phyloP scores from a whole-genome alignment of 2,329 filamentous ascomycete genomes.

The Reticulascus tulasneorum region DNA sequence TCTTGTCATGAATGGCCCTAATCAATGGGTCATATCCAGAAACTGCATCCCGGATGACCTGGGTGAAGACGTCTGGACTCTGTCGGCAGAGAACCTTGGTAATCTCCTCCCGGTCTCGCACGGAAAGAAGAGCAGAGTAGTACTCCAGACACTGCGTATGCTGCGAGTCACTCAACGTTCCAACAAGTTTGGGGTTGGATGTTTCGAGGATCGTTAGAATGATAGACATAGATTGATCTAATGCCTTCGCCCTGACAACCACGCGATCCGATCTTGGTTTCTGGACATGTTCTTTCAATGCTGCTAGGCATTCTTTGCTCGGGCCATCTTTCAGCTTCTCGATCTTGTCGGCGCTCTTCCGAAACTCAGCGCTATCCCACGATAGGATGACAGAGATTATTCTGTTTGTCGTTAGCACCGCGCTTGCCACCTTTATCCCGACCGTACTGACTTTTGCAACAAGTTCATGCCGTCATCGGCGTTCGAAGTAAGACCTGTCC shows the following conservation, averaged over 20 bases:
- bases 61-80: slow-evolving; percentile 69
- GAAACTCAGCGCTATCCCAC: slow-evolving; percentile 70
- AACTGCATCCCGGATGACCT: slow-evolving; percentile 60
- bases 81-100: slow-evolving; percentile 62
- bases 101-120: slow-evolving; percentile 71
- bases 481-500: slow-evolving; percentile 68
- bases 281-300: slow-evolving; percentile 56
- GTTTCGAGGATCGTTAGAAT: slow-evolving; percentile 60
- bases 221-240: slow-evolving; percentile 52
- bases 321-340: slow-evolving; percentile 58
- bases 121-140: slow-evolving; percentile 64
- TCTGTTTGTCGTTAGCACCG: slow-evolving; percentile 30
- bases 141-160: slow-evolving; percentile 66
- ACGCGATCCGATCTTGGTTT: slow-evolving; percentile 54
- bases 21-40: slow-evolving; percentile 72
- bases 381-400: slow-evolving; percentile 70
- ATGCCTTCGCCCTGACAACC: slow-evolving; percentile 52
- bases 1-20: slow-evolving; percentile 63
- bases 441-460: slow-evolving; percentile 50
- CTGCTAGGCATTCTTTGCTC: slow-evolving; percentile 56
- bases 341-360: slow-evolving; percentile 59
- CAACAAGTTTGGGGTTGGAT: slow-evolving; percentile 39
- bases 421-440: not conserved
- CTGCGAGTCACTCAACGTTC: slow-evolving; percentile 52
- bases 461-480: slow-evolving; percentile 78